Percentiles rank a stretch among this genome's conserved stretches.
Conservation (phyloP, 208 protist species). For the Leishmania braziliensis region DNA sequence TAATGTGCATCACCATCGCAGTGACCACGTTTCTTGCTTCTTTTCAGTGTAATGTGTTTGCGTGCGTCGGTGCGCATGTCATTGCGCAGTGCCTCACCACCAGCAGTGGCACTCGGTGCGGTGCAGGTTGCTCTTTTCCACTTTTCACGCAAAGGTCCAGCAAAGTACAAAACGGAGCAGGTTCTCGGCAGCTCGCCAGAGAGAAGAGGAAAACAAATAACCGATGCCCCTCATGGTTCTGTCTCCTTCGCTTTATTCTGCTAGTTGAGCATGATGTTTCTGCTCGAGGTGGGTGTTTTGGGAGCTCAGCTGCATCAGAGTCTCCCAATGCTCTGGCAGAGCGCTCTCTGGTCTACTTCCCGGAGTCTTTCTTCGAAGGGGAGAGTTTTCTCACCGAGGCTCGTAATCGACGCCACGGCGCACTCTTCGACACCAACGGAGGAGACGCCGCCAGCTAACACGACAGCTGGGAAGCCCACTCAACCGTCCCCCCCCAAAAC, state of each 20-base stretch:
- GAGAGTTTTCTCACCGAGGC: conserved; percentile 38
- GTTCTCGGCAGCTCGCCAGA: background rate
- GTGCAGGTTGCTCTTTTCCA: background rate
- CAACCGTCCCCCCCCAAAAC: no score
- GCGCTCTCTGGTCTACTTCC: conserved; percentile 23
- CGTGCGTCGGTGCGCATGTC: background rate
- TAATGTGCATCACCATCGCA: background rate
- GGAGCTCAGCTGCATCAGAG: background rate
- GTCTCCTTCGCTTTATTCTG: background rate
- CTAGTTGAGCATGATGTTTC: background rate
- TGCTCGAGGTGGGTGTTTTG: background rate
- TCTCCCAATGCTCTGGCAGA: background rate
- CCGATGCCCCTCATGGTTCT: background rate
- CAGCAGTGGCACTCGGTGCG: background rate
- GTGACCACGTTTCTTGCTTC: background rate
- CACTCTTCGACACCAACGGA: background rate
- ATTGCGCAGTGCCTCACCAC: background rate
- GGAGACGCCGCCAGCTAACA: background rate
- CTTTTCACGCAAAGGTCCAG: background rate
- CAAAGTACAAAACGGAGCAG: background rate
- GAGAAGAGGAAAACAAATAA: background rate
- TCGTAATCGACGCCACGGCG: conserved; percentile 30
- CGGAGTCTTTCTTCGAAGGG: conserved; percentile 45
- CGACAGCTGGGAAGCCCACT: no score
- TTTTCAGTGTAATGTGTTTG: background rate